These are phyloP conservation scores for Chaetomium globosum DNA, from an alignment of 2,329 filamentous ascomycete species.

Conservation along the genomic window DNA sequence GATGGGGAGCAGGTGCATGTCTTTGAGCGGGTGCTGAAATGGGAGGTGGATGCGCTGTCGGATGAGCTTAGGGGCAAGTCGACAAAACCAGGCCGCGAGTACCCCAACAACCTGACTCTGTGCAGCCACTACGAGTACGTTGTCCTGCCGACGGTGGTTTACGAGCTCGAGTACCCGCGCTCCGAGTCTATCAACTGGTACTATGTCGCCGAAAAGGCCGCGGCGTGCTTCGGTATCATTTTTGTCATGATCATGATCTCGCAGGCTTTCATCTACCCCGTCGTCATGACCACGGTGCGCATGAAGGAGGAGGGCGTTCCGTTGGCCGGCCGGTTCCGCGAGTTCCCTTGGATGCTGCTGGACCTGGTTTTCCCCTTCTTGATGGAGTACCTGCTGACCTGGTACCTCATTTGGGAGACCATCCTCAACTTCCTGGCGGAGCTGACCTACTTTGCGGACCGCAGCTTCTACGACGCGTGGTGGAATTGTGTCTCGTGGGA, in stretches of 20 bases:
- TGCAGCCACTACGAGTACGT: constrained; percentile 72
- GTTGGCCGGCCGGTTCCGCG: constrained; percentile 61
- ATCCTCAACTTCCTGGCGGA: constrained; percentile 76
- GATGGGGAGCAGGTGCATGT: constrained; percentile 63
- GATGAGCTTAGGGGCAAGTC: constrained; percentile 68
- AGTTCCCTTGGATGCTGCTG: constrained; percentile 74
- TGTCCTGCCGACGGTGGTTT: constrained; percentile 73
- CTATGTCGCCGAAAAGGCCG: constrained; percentile 72
- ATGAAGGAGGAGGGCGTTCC: constrained; percentile 69
- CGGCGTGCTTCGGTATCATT: constrained; percentile 71
- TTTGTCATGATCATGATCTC: constrained; percentile 79
- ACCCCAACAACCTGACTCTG: constrained; percentile 70
- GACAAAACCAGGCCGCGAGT: constrained; percentile 53
- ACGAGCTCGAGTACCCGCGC: constrained; percentile 76
- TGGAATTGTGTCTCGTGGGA: constrained; percentile 71
- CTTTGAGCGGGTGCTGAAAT: constrained; percentile 67
- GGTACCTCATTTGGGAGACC: constrained; percentile 82
- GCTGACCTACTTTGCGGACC: constrained; percentile 74
- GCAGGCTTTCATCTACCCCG: constrained; percentile 75
- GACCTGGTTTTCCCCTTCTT: constrained; percentile 79
- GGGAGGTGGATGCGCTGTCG: constrained; percentile 65
- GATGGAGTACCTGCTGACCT: constrained; percentile 74
- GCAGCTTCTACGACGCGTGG: constrained; percentile 70
- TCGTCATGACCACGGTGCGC: constrained; percentile 66
- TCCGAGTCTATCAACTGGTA: constrained; percentile 69